Percentiles rank a stretch among this genome's conserved stretches.
phyloP scores from a whole-genome alignment of 2,329 filamentous ascomycete genomes.

The Colletotrichum camelliae region DNA sequence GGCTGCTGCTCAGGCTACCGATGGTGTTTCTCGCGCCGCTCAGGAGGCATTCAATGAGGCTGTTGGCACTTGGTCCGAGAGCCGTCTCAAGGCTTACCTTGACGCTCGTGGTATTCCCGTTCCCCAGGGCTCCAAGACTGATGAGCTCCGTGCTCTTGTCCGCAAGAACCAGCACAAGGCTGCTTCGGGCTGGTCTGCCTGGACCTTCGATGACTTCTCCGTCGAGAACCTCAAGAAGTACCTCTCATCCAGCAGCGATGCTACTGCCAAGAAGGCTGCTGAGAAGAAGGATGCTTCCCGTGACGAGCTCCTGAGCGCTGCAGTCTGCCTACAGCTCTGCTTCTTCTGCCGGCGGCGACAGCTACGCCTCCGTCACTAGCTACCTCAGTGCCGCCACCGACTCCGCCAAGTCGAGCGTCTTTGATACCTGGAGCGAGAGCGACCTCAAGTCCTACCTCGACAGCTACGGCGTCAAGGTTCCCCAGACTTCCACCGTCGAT shows the following conservation, averaged over 20 bases:
- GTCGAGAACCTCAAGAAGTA: conserved; percentile 71
- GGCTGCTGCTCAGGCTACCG: conserved; percentile 77
- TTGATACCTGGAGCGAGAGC: conserved; percentile 75
- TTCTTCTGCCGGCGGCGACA: conserved; percentile 60
- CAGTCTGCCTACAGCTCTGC: conserved; percentile 66
- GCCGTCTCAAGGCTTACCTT: conserved; percentile 77
- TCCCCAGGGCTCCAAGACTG: conserved; percentile 72
- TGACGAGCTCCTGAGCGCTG: conserved; percentile 74
- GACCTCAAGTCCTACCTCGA: conserved; percentile 83
- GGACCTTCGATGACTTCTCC: conserved; percentile 82
- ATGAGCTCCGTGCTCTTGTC: conserved; percentile 78
- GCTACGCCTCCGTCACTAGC: conserved; percentile 72
- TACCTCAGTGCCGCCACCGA: conserved; percentile 72
- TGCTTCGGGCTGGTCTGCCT: conserved; percentile 69
- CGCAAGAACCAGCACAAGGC: conserved; percentile 76
- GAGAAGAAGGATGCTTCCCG: conserved; percentile 70
- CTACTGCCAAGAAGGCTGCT: conserved; percentile 61
- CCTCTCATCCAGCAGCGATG: conserved; percentile 56
- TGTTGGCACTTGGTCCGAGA: conserved; percentile 72
- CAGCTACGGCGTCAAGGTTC: conserved; percentile 73
- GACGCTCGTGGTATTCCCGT: conserved; percentile 79
- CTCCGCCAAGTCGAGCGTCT: conserved; percentile 67
- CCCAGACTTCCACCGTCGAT: conserved; percentile 72
- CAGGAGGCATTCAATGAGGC: conserved; percentile 72
- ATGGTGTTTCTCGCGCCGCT: conserved; percentile 65